Conservation (phyloP, 2,329 filamentous ascomycete genomes). For the Westerdykella sp. region DNA sequence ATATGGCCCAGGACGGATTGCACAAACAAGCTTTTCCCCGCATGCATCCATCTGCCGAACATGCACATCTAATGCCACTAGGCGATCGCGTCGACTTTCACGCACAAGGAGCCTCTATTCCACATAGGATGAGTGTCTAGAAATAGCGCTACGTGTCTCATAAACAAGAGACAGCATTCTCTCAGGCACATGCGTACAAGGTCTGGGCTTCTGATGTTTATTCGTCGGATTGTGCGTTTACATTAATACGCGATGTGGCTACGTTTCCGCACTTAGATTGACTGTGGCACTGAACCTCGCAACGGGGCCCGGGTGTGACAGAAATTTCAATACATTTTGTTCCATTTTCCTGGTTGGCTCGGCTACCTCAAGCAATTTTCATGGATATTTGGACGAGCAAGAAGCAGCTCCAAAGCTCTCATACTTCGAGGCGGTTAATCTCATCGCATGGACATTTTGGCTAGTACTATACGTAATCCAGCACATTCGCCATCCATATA, state of each 20-base stretch:
- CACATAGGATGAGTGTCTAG: neutral
- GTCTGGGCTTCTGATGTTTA: neutral
- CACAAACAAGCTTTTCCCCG: slow-evolving; percentile 26
- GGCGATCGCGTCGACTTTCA: slow-evolving; percentile 3
- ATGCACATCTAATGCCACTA: slow-evolving; percentile 9
- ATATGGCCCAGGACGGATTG: slow-evolving; percentile 9
- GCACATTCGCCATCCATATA: slow-evolving; percentile 7
- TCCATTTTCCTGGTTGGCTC: slow-evolving; percentile 14
- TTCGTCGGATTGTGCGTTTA: neutral
- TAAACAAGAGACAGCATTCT: neutral
- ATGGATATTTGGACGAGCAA: slow-evolving; percentile 14
- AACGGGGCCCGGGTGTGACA: slow-evolving; percentile 15
- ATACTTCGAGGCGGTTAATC: slow-evolving; percentile 17
- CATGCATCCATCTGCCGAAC: slow-evolving; percentile 26
- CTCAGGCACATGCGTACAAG: neutral
- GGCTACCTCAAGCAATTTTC: slow-evolving; percentile 17
- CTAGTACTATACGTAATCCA: slow-evolving; percentile 20
- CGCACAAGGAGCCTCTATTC: neutral
- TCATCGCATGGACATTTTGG: slow-evolving; percentile 14
- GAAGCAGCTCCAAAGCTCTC: slow-evolving; percentile 7
- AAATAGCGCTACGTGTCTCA: neutral
- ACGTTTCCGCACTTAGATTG: slow-evolving; percentile 4
- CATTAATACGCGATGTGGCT: slow-evolving; percentile 3
- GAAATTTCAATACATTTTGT: slow-evolving; percentile 12
- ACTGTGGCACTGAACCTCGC: slow-evolving; percentile 10